phyloP scores from a whole-genome alignment of 2,329 filamentous ascomycete species.

The Blumeria hordei region DNA sequence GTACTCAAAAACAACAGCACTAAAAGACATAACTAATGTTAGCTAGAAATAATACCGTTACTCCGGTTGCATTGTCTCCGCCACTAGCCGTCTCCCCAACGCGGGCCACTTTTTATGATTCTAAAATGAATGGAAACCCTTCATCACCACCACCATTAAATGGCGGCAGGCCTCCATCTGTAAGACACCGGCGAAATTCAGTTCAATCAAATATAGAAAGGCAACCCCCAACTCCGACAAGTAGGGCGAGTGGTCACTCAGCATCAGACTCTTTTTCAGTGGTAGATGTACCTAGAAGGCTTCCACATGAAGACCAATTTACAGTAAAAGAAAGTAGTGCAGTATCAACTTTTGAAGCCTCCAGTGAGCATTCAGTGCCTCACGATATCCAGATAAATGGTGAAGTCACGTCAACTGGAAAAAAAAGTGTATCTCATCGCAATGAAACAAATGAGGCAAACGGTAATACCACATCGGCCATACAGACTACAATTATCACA shows the following conservation, averaged over 20 bases:
- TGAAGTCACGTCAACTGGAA: constrained; percentile 18
- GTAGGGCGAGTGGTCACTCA: constrained; percentile 28
- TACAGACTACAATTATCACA: constrained; percentile 16
- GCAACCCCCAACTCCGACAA: constrained; percentile 33
- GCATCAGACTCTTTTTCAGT: constrained; percentile 11
- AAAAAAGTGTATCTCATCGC: constrained; percentile 20
- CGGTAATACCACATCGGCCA: constrained; percentile 17
- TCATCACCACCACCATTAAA: constrained; percentile 35
- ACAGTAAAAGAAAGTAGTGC: no score
- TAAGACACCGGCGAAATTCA: constrained; percentile 54
- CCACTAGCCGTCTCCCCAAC: constrained; percentile 55
- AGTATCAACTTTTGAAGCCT: constrained; percentile 11
- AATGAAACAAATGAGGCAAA: constrained; percentile 24
- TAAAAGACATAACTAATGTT: constrained; percentile 4
- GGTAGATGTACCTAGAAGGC: not conserved
- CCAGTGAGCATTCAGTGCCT: constrained; percentile 15
- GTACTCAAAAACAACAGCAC: constrained; percentile 21
- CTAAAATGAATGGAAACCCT: constrained; percentile 21
- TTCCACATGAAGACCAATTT: no score
- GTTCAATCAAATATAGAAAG: constrained; percentile 34
- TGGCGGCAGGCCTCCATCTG: constrained; percentile 36
- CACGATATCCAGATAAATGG: constrained; percentile 11
- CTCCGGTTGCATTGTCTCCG: constrained; percentile 34
- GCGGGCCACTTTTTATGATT: constrained; percentile 41
- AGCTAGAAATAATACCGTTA: constrained; percentile 22